Evolutionary conservation across 1,284 basidiomycete species (phyloP).

Genomic region (Chiua sp.): DNA sequence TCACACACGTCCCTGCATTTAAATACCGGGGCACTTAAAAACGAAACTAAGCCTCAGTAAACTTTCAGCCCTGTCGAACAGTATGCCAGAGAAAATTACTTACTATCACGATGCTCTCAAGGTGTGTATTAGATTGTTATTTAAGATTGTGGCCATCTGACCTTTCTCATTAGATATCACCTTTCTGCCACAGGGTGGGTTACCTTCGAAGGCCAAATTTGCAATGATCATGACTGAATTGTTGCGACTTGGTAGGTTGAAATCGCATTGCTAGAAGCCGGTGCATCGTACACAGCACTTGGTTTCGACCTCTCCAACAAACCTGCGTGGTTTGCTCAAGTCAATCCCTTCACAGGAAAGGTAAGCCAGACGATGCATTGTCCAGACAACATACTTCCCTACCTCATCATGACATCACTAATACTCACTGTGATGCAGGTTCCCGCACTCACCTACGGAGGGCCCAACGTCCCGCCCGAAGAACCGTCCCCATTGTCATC

Average conservation of each 20-base stretch:
- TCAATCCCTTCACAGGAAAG: slow-evolving; percentile 20
- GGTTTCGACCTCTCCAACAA: slow-evolving; percentile 15
- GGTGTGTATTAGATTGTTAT: not conserved
- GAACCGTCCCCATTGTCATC: slow-evolving; percentile 61
- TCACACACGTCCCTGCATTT: not conserved
- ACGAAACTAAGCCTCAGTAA: not conserved
- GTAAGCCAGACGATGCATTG: not conserved
- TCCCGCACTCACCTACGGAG: slow-evolving; percentile 63
- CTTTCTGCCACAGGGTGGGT: slow-evolving; percentile 1
- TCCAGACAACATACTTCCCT: too few species aligned
- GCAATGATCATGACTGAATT: not conserved
- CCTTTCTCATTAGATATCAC: not conserved
- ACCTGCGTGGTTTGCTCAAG: slow-evolving; percentile 20
- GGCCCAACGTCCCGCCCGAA: slow-evolving; percentile 52
- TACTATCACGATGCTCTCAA: not conserved
- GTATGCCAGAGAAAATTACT: slow-evolving; percentile 8
- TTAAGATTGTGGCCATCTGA: not conserved
- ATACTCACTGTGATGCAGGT: slow-evolving; percentile 40
- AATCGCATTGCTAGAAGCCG: slow-evolving; percentile 20
- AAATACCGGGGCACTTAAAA: not conserved
- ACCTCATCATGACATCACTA: too few species aligned
- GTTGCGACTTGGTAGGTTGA: slow-evolving; percentile 16
- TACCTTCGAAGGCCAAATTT: not conserved
- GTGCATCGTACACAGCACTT: slow-evolving; percentile 6
- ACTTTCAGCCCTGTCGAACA: not conserved